Evolutionary conservation across 768 basidiomycete species (phyloP).

Genomic region (Phaeotremella skinneri): DNA sequence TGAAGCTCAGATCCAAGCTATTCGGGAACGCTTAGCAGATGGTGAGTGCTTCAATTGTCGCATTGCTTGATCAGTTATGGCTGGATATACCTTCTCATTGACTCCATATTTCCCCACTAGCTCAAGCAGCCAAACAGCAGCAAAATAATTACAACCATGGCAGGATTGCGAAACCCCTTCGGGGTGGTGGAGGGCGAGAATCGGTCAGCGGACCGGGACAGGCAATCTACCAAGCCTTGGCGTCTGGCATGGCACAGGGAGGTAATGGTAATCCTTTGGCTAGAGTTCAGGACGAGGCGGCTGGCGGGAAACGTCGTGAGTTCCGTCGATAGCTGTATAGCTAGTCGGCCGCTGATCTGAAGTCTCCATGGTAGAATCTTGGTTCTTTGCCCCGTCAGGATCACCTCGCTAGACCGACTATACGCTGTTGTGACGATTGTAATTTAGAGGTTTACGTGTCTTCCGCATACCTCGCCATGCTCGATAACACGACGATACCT

Average conservation of each 20-base stretch:
- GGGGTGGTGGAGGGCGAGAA: conserved; percentile 68
- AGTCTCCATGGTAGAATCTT: conserved; percentile 24
- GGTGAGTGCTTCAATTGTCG: conserved; percentile 61
- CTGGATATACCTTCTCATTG: no score
- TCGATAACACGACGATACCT: no score
- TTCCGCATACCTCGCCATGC: no score
- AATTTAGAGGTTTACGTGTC: no score
- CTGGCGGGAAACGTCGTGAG: conserved; percentile 42
- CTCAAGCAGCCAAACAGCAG: conserved; percentile 64
- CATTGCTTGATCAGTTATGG: no score
- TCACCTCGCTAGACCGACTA: neutral
- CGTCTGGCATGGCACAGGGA: no score
- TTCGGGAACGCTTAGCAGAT: conserved; percentile 85
- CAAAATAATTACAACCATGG: conserved; percentile 73
- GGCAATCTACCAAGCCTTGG: neutral
- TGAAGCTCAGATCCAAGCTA: conserved; percentile 84
- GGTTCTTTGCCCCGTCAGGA: conserved; percentile 15
- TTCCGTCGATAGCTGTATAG: conserved; percentile 1
- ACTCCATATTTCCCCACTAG: conserved; percentile 54
- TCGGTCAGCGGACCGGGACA: neutral
- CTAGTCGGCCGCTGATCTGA: no score
- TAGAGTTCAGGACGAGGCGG: conserved; percentile 43
- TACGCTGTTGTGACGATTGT: no score
- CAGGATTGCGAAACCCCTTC: conserved; percentile 91
- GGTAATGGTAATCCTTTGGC: conserved; percentile 38